Evolutionary conservation across 176 grass and related monocot genomes (phyloP), one percentile per base, ranked within the genome.

Genomic region (Typha latifolia): DNA sequence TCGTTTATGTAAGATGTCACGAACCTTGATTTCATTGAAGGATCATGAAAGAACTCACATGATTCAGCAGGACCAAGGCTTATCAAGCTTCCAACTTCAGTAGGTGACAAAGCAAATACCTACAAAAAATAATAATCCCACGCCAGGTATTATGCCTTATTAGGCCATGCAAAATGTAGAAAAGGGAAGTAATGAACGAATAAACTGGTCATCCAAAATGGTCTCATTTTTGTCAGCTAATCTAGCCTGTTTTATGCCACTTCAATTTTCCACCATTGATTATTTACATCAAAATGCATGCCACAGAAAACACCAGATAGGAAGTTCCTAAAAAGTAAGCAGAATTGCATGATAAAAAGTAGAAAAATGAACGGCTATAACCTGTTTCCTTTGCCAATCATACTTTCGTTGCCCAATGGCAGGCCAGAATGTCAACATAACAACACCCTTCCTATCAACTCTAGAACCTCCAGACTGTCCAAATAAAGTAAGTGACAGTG

Each of bases 11-110:
- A 67, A 63, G 66, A 23, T 49, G 51, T 49, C 3, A 65, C 71
- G 79, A 78, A 97, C 94, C 89, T 90, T 80, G 94, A 97, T 77
- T 97, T 97, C 94, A 97, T 92, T 57, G 94, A 92, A 51, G 94
- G 94, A 67, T 97, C 94, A 68, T 97, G 94, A 31, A 92, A 80
- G 71, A 97, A 97, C 74, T 97, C 94, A 80, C 94, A 97, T 66
- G 88, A 85, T 75, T 97, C 94, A 78, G 85, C 76, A 82, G 89
- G 73, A 20, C 89, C 89, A 62, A 97, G 78, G 69, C 83, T 84
- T 74, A 97, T 84, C 63, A 97, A 79, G 72, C 77, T 89, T 77
- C 89, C 94, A 61, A 87, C 78, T 87, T 97, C 94, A 73, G 94
- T 97, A 73, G 94, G 89, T 76, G 81, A 90, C 47, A 97, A 73